phyloP scores from a whole-genome alignment of 2,329 filamentous ascomycete species.

The Sclerotinia nivalis region DNA sequence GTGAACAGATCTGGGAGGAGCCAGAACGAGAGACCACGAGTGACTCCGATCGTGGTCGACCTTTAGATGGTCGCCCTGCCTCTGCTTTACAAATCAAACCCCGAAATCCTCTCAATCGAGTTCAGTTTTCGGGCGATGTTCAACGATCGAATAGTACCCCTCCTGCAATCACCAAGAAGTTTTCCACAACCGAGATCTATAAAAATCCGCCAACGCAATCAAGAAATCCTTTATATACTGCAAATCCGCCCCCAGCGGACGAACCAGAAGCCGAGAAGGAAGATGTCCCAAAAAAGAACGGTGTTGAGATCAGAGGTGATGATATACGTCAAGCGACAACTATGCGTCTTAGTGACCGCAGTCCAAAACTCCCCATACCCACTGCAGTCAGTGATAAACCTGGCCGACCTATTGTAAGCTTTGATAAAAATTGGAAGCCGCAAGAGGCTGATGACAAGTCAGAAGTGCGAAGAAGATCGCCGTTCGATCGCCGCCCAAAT shows the following conservation, averaged over 20 bases:
- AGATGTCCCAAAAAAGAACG: constrained; percentile 59
- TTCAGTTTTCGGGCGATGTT: constrained; percentile 50
- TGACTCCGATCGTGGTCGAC: constrained; percentile 27
- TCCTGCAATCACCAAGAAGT: constrained; percentile 46
- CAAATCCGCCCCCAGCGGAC: constrained; percentile 52
- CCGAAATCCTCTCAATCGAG: constrained; percentile 65
- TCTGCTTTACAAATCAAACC: constrained; percentile 58
- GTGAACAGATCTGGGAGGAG: constrained; percentile 88
- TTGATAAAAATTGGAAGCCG: constrained; percentile 80
- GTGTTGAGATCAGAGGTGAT: constrained; percentile 78
- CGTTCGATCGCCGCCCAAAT: constrained; percentile 34
- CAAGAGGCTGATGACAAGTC: constrained; percentile 65
- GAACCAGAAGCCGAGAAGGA: constrained; percentile 40
- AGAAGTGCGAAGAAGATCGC: constrained; percentile 46
- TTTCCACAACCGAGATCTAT: constrained; percentile 69
- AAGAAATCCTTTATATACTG: constrained; percentile 76
- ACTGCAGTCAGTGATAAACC: constrained; percentile 87
- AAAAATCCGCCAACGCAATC: constrained; percentile 82
- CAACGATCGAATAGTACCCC: constrained; percentile 48
- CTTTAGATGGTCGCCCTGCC: constrained; percentile 39
- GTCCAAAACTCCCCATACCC: constrained; percentile 81
- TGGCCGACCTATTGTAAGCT: constrained; percentile 95
- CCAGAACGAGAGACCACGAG: constrained; percentile 54
- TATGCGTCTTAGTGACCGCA: constrained; percentile 84
- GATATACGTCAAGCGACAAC: constrained; percentile 90